Base-by-base conservation (phyloP, 192 early-diverging fungal genomes). In the Linnemannia hyalina region DNA sequence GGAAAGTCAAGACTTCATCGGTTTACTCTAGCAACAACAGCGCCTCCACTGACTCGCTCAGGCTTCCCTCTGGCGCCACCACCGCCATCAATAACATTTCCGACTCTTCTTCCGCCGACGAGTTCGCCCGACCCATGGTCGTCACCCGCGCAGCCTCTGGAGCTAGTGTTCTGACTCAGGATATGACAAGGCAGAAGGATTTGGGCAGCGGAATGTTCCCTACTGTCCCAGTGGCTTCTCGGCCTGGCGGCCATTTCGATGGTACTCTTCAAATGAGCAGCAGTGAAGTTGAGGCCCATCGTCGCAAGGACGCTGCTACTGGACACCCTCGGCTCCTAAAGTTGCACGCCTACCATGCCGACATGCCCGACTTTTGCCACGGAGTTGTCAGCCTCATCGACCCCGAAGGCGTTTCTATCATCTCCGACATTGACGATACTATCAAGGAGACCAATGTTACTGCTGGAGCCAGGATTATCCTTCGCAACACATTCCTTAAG, bases 361-460 rank as follows among this genome's bases (percentile, higher is more conserved):
- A 82, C 22, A 81, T 85, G 40, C 75, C 77, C 36, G 77, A 78
- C 16, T 88, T 91, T 29, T 73, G 81, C 38, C 74, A 83, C 44
- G 90, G 91, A 8, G 81, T 90, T 3, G 90, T 94, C 20, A 92
- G 94, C 70, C 76, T 97, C 2, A 91, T 97, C 76, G 90, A 92
- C 20, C 92, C 94, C 32, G 80, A 87, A 13, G 98, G 98, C 6
- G 83, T 95, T 26, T 97, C 97, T 0, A 82, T 99, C 9, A 96
- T 99, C 69, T 95, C 95, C 68, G 95, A 96, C 75, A 95, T 99
- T 55, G 98, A 99, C 83, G 98, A 99, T 80, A 99, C 98, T 9
- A 99, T 99, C 89, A 98, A 98, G 87, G 91, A 95, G 20, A 97
- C 97, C 4, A 92, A 95, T 57, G 95, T 99, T 46, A 91, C 93